These are phyloP conservation scores for Lachnellula cervina DNA, from an alignment of 2,329 filamentous ascomycete genomes.

Conservation along the genomic window DNA sequence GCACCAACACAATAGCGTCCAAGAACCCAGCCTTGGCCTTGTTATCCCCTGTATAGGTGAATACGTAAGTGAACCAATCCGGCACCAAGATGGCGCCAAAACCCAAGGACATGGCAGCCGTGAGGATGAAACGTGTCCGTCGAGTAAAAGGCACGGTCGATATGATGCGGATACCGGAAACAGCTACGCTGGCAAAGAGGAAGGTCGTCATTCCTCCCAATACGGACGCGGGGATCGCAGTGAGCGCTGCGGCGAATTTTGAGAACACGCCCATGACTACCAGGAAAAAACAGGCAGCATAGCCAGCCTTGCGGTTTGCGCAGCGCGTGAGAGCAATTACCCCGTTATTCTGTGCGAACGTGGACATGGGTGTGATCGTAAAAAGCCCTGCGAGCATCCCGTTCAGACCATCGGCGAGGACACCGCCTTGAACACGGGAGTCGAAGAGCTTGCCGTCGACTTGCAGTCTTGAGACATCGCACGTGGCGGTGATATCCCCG, in stretches of 20 bases:
- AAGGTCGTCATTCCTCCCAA: constrained; percentile 75
- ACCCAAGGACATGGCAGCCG: constrained; percentile 67
- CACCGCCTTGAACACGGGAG: constrained; percentile 71
- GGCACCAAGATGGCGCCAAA: constrained; percentile 65
- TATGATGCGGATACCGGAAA: constrained; percentile 74
- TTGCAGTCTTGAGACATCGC: constrained; percentile 72
- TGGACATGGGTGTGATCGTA: constrained; percentile 76
- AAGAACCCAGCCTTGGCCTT: constrained; percentile 65
- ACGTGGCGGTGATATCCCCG: constrained; percentile 75
- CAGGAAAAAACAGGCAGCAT: constrained; percentile 72
- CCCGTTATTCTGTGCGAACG: constrained; percentile 80
- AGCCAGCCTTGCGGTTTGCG: constrained; percentile 75
- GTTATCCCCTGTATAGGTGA: constrained; percentile 67
- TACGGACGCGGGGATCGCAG: constrained; percentile 65
- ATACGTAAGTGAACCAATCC: constrained; percentile 64
- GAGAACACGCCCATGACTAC: constrained; percentile 77
- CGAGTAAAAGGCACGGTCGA: constrained; percentile 67
- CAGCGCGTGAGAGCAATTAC: constrained; percentile 78
- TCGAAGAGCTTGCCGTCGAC: constrained; percentile 69
- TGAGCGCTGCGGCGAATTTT: constrained; percentile 76
- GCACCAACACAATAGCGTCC: constrained; percentile 66
- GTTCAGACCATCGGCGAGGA: constrained; percentile 73
- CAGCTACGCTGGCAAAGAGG: constrained; percentile 70
- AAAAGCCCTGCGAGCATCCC: constrained; percentile 70
- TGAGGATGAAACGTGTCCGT: constrained; percentile 77